Evolutionary conservation across 140 eudicot genomes (phyloP), one percentile per base, ranked within the genome.

Genomic region (Anethum foeniculum): DNA sequence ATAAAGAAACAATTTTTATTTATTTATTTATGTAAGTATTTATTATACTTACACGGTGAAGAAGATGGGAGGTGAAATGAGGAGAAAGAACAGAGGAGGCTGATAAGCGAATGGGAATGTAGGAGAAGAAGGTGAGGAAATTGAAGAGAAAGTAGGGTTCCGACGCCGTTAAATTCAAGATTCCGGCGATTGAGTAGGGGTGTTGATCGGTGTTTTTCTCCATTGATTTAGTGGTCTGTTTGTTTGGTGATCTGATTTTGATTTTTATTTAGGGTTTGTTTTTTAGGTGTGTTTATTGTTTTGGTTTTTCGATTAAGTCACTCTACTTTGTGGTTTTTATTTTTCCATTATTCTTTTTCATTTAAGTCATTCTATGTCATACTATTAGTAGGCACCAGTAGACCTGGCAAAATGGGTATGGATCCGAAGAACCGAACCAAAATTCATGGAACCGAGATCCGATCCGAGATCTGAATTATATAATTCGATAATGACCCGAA

Each of bases 71-170:
- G 81, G 88, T 78, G 86, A 90, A 86, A 25, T 82, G 72, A 58
- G 90, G 85, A n/a, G 90, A 82, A 87, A 95, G 80, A 49, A 92
- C 51, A 18, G 87, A 80, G 69, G 87, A 80, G 76, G 96, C 89
- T 80, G 93, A 76, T 77, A 87, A 60, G n/a, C 97, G 92, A 67
- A 94, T 52, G 28, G 97, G 94, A 82, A 94, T 82, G 84, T 92
- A 95, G 54, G 96, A 87, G 92, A 95, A 95, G 86, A 95, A 92
- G 15, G 80, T 77, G 77, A 95, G 88, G 78, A 88, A 85, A 76
- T 95, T 95, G 84, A 92, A 84, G 75, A 92, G 82, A 52, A 85
- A 95, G 80, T 85, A 90, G 32, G 99, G 96, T 56, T 92, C 97
- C 19, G 96, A 85, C 13, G 87, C 86, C 28, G 87, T 82, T 8